Evolutionary conservation across 768 basidiomycete genomes (phyloP).

Genomic region (Boletus vinaceobasis): DNA sequence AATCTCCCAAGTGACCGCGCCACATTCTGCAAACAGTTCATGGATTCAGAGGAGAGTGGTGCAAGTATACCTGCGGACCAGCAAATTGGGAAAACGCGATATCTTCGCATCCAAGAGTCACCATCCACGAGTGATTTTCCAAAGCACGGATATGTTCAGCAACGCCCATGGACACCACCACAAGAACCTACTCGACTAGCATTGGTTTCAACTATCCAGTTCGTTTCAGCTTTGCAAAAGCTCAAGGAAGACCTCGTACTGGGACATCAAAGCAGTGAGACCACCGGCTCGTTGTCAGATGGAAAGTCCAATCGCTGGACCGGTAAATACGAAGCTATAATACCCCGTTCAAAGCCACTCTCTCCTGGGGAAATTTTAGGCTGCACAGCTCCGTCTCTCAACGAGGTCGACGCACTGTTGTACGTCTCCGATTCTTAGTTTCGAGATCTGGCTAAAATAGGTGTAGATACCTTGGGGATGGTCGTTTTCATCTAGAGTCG

Average conservation of each 20-base stretch:
- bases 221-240: conserved; percentile 86
- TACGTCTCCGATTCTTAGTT: conserved; percentile 36
- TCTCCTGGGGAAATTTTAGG: conserved; percentile 97
- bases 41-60: conserved; percentile 52
- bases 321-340: conserved; percentile 68
- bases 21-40: conserved; percentile 59
- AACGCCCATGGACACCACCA: conserved; percentile 13
- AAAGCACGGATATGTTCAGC: conserved; percentile 7
- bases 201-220: conserved; percentile 96
- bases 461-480: conserved; percentile 92
- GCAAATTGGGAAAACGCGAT: conserved; percentile 34
- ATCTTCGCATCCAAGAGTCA: conserved; percentile 62
- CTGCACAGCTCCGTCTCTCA: conserved; percentile 86
- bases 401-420: conserved; percentile 87
- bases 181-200: conserved; percentile 66
- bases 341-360: conserved; percentile 87
- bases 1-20: conserved; percentile 82
- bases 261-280: conserved; percentile 29
- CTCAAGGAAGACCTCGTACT: conserved; percentile 74
- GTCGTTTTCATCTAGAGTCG: conserved; percentile 95
- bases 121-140: not conserved
- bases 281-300: not conserved
- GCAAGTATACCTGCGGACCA: conserved; percentile 48
- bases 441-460: conserved; percentile 1
- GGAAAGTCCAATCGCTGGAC: conserved; percentile 38